phyloP scores from a whole-genome alignment of 2,329 filamentous ascomycete species.

The Penicillium occitanis region DNA sequence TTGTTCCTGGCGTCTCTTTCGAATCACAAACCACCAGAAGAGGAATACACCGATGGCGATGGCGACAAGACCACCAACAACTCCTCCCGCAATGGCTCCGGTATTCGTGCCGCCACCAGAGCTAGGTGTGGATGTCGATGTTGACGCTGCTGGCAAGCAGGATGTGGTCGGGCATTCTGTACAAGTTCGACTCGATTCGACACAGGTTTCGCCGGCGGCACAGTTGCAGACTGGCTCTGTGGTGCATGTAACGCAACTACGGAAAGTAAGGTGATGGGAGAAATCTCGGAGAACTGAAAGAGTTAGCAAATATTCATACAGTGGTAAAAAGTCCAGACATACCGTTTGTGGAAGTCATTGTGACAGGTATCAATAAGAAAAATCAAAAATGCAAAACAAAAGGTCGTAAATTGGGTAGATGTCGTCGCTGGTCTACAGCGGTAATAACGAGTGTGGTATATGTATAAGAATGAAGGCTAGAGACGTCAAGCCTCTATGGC shows the following conservation, averaged over 20 bases:
- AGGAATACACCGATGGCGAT: slow-evolving; percentile 75
- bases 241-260: slow-evolving; percentile 57
- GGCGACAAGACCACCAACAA: slow-evolving; percentile 77
- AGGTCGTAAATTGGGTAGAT: slow-evolving; percentile 17
- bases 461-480: slow-evolving; percentile 13
- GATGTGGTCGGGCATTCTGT: slow-evolving; percentile 57
- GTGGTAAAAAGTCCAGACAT: slow-evolving; percentile 16
- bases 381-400: neutral
- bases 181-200: slow-evolving; percentile 60
- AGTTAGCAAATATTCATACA: slow-evolving; percentile 6
- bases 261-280: slow-evolving; percentile 31
- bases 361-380: slow-evolving; percentile 21
- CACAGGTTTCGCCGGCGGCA: slow-evolving; percentile 56
- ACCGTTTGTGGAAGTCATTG: slow-evolving; percentile 33
- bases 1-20: slow-evolving; percentile 66
- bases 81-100: slow-evolving; percentile 87
- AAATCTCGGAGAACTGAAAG: slow-evolving; percentile 22
- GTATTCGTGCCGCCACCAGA: slow-evolving; percentile 60
- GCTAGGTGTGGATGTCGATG: slow-evolving; percentile 24
- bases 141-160: slow-evolving; percentile 51
- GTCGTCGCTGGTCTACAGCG: slow-evolving; percentile 34
- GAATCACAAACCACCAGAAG: slow-evolving; percentile 85
- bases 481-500: slow-evolving; percentile 21
- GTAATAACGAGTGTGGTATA: slow-evolving; percentile 21
- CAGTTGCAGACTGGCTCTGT: slow-evolving; percentile 62